Evolutionary conservation across 345 rosid genomes (phyloP).

Genomic region (Citrus sp.): DNA sequence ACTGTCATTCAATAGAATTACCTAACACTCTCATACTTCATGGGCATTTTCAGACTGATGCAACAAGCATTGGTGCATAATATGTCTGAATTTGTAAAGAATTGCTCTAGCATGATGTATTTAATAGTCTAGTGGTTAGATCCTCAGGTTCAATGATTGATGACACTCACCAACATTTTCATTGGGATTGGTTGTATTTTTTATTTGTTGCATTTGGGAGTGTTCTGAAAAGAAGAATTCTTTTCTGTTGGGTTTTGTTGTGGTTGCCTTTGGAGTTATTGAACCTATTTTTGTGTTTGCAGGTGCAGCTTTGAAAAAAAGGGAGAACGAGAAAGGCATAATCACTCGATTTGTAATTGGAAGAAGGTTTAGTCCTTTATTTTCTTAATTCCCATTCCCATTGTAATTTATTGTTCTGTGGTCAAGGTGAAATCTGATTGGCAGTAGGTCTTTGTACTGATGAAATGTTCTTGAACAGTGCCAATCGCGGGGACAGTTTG

Average conservation of each 20-base stretch:
- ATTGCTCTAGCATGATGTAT: not conserved
- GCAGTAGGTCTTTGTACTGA: constrained; percentile 9
- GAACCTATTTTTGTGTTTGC: constrained; percentile 15
- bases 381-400: not conserved
- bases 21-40: not conserved
- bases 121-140: not conserved
- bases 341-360: constrained; percentile 81
- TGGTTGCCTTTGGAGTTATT: constrained; percentile 4
- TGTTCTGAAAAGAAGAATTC: not conserved
- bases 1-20: not conserved
- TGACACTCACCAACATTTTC: not conserved
- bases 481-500: constrained; percentile 58
- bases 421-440: not conserved
- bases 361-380: constrained; percentile 57
- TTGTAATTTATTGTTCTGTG: constrained; percentile 6
- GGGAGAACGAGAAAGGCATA: constrained; percentile 75
- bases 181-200: not conserved
- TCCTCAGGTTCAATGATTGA: not conserved
- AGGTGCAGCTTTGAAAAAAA: constrained; percentile 54
- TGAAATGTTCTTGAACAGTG: constrained; percentile 43
- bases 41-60: not conserved
- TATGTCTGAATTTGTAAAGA: not conserved
- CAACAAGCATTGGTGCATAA: not conserved
- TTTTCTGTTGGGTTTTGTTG: not conserved
- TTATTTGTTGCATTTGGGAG: not conserved